phyloP scores from a whole-genome alignment of 1,139 yeast genomes.

The Blastobotrys capitulatus region DNA sequence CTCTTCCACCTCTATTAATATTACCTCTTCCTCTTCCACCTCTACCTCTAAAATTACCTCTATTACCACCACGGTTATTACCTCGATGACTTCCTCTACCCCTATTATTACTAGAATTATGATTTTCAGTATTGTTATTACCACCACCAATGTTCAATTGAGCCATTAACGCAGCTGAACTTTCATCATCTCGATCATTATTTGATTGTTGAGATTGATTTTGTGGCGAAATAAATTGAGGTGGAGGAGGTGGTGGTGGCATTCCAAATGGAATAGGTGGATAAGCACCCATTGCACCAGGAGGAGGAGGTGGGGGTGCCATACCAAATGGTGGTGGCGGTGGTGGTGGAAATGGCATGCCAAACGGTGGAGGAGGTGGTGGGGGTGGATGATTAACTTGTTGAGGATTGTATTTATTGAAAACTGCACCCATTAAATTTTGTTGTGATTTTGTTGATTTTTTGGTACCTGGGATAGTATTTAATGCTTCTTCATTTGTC shows the following conservation, averaged over 20 bases:
- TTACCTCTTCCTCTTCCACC: conserved; percentile 14
- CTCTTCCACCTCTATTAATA: background rate
- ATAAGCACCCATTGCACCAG: conserved; percentile 1
- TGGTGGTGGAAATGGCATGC: conserved; percentile 19
- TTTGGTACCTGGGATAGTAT: conserved; percentile 36
- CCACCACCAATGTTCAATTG: conserved; percentile 21
- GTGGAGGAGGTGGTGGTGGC: conserved; percentile 18
- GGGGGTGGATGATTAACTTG: conserved; percentile 28
- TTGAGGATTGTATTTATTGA: conserved; percentile 24
- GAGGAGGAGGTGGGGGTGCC: conserved; percentile 14
- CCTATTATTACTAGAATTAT: background rate
- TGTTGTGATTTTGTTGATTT: conserved; percentile 32
- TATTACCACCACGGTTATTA: conserved; percentile 26
- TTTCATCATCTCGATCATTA: conserved; percentile 20
- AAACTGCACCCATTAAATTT: conserved; percentile 44
- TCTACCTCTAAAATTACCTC: conserved; percentile 16
- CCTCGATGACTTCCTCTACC: conserved; percentile 22
- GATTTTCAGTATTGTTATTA: background rate
- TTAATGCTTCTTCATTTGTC: conserved; percentile 26
- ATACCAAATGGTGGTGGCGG: conserved; percentile 10
- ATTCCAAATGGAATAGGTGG: conserved; percentile 18
- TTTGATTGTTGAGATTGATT: conserved; percentile 13
- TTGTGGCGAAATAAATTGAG: conserved; percentile 20
- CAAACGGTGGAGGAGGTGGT: conserved; percentile 25
- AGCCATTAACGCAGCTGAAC: conserved; percentile 31